These are phyloP conservation scores for Macrophomina phaseolina DNA, from an alignment of 2,329 filamentous ascomycete genomes.

Conservation along the genomic window DNA sequence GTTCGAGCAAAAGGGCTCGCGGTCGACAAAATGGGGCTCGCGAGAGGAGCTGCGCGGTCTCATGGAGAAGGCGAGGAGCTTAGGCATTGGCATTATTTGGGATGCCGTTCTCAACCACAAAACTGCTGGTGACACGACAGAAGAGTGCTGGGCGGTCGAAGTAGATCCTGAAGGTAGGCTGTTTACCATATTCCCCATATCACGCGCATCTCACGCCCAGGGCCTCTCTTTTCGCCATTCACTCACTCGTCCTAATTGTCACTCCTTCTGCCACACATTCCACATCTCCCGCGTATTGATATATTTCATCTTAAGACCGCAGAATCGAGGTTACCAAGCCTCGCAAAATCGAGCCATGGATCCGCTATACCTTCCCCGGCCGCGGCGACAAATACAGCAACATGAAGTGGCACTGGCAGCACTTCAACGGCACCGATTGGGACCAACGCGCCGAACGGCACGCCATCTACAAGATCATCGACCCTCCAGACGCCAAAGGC, in stretches of 20 bases:
- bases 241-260: neutral
- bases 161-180: slow-evolving; percentile 56
- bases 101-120: slow-evolving; percentile 77
- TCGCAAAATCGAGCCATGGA: slow-evolving; percentile 70
- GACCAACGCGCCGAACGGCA: slow-evolving; percentile 62
- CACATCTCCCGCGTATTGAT: neutral
- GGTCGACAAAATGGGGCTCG: slow-evolving; percentile 71
- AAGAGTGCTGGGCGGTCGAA: slow-evolving; percentile 67
- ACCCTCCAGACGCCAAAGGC: slow-evolving; percentile 6
- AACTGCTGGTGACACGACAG: slow-evolving; percentile 69
- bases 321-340: slow-evolving; percentile 60
- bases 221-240: neutral
- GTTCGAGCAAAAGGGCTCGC: slow-evolving; percentile 72
- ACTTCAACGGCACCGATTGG: slow-evolving; percentile 73
- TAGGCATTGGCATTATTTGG: slow-evolving; percentile 67
- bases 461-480: slow-evolving; percentile 70
- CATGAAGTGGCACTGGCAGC: slow-evolving; percentile 69
- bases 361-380: slow-evolving; percentile 69
- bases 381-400: slow-evolving; percentile 64
- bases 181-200: neutral
- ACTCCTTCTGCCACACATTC: neutral
- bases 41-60: slow-evolving; percentile 68
- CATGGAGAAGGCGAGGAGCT: slow-evolving; percentile 56
- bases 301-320: slow-evolving; percentile 52
- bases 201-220: neutral